Evolutionary conservation across 2,329 filamentous ascomycete genomes (phyloP).

Genomic region (Coniella vitis): DNA sequence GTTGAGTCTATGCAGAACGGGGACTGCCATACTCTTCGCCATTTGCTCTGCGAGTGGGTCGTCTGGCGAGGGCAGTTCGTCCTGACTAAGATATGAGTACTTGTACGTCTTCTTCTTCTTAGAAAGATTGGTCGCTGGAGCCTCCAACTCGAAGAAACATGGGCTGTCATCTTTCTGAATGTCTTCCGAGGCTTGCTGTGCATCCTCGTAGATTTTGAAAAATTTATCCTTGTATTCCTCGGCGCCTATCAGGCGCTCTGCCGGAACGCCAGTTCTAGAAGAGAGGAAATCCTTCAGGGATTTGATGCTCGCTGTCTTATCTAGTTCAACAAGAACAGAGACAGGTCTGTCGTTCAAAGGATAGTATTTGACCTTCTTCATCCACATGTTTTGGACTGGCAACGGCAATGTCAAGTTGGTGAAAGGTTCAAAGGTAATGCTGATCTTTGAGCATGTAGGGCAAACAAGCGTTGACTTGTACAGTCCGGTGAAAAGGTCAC

Average conservation of each 20-base stretch:
- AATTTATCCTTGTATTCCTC: constrained; percentile 81
- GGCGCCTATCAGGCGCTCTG: constrained; percentile 64
- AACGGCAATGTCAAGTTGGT: constrained; percentile 89
- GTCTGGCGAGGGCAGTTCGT: constrained; percentile 46
- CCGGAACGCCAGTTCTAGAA: constrained; percentile 57
- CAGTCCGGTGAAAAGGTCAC: constrained; percentile 92
- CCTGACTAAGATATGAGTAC: constrained; percentile 26
- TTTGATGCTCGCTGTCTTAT: constrained; percentile 66
- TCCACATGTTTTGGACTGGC: constrained; percentile 79
- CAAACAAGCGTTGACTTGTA: constrained; percentile 98
- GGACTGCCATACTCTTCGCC: constrained; percentile 62
- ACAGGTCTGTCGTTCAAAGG: constrained; percentile 68
- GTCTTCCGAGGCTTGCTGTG: constrained; percentile 59
- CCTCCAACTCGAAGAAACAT: constrained; percentile 71
- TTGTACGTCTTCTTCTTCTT: constrained; percentile 32
- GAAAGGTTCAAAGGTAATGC: constrained; percentile 97
- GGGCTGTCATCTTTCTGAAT: constrained; percentile 61
- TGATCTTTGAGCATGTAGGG: constrained; percentile 85
- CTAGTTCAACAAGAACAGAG: constrained; percentile 69
- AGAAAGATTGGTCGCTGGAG: constrained; percentile 66
- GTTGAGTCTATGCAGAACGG: constrained; percentile 57
- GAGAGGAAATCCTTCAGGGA: constrained; percentile 64
- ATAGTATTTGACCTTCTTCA: constrained; percentile 66
- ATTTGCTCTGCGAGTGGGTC: constrained; percentile 54
- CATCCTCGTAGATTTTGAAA: constrained; percentile 78